Conservation (phyloP, 345 rosid genomes). For the Gossypium bickii region DNA sequence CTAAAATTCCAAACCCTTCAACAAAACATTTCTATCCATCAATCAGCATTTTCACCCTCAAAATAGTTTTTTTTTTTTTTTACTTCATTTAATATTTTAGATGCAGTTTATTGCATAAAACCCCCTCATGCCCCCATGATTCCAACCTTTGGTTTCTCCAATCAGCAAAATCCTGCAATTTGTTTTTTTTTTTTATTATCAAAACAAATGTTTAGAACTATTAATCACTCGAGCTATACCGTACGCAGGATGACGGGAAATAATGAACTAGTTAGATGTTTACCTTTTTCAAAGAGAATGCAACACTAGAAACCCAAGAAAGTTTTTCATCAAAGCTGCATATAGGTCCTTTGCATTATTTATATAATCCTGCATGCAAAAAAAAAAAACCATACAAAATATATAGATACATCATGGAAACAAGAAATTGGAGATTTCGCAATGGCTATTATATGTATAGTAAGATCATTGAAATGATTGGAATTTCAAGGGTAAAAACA, state of each 20-base stretch:
- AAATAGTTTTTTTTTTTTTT: neutral
- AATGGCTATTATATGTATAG: neutral
- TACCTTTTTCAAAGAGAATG: constrained; percentile 11
- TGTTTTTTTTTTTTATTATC: neutral
- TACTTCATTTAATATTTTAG: neutral
- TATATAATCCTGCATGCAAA: constrained; percentile 22
- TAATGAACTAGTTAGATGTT: neutral
- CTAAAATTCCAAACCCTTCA: constrained; percentile 4
- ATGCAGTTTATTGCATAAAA: constrained; percentile 14
- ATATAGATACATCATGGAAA: constrained; percentile 2
- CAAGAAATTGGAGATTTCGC: neutral
- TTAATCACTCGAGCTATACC: too few species aligned
- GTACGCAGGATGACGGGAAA: neutral
- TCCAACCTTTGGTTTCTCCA: constrained; percentile 10
- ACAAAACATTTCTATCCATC: neutral
- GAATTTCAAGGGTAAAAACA: too few species aligned
- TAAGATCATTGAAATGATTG: neutral
- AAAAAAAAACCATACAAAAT: too few species aligned
- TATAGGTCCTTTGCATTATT: constrained; percentile 21
- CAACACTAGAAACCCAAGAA: constrained; percentile 16
- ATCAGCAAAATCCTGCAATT: constrained; percentile 24
- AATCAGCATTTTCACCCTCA: neutral
- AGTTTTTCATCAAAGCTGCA: constrained; percentile 20
- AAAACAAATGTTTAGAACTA: too few species aligned
- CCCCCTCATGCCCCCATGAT: constrained; percentile 17